Percentiles rank a stretch among this genome's conserved stretches.
These are phyloP conservation scores for Globisporangium splendens DNA, from an alignment of 352 stramenopile genomes.

Conservation along the genomic window DNA sequence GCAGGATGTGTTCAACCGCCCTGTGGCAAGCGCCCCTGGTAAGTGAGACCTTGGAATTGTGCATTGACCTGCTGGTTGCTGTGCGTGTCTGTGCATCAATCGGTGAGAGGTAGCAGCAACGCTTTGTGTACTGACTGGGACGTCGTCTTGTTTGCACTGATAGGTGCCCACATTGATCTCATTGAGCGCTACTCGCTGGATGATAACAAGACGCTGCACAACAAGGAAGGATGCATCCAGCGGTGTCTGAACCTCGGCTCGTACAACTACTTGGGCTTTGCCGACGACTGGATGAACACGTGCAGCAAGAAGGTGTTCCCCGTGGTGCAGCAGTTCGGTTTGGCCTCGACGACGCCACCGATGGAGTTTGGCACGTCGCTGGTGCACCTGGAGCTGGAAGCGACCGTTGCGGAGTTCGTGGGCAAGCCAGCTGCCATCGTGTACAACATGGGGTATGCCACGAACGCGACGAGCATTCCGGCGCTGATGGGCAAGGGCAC, in stretches of 20 bases:
- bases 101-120: not conserved
- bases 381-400: conserved; percentile 87
- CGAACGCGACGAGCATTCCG: conserved; percentile 94
- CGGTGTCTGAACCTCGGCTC: conserved; percentile 91
- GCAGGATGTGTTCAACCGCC: conserved; percentile 56
- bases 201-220: conserved; percentile 32
- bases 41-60: not conserved
- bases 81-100: not conserved
- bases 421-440: conserved; percentile 93
- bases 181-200: conserved; percentile 70
- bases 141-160: too few species aligned
- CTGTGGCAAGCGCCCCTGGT: conserved; percentile 26
- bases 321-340: conserved; percentile 56
- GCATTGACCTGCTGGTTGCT: not conserved
- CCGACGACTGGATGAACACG: conserved; percentile 92
- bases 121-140: too few species aligned
- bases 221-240: conserved; percentile 15
- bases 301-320: conserved; percentile 77
- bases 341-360: conserved; percentile 27
- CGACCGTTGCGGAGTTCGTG: conserved; percentile 85
- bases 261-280: conserved; percentile 98
- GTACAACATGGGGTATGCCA: conserved; percentile 97
- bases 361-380: conserved; percentile 51
- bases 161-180: conserved; percentile 76
- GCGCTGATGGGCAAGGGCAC: conserved; percentile 87